Evolutionary conservation across 2,329 filamentous ascomycete species (phyloP).

Genomic region (Ophiocordyceps camponoti-leonardi): DNA sequence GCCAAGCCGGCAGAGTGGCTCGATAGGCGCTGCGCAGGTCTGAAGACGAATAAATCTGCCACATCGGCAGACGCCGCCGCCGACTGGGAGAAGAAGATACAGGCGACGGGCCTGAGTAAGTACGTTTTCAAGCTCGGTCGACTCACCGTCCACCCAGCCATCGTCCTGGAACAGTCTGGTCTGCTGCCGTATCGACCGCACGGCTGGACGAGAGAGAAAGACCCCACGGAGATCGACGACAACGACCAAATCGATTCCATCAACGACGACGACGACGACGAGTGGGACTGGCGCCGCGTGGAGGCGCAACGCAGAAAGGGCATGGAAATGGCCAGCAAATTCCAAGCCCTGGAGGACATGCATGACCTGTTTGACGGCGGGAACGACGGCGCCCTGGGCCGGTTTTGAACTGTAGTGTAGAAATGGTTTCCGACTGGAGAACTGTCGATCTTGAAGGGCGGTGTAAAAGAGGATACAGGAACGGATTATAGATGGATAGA

Average conservation of each 20-base stretch:
- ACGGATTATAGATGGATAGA: neutral
- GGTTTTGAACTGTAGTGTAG: slow-evolving; percentile 19
- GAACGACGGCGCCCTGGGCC: slow-evolving; percentile 30
- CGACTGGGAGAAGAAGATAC: slow-evolving; percentile 44
- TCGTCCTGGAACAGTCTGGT: slow-evolving; percentile 52
- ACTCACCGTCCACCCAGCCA: slow-evolving; percentile 68
- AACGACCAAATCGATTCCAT: slow-evolving; percentile 17
- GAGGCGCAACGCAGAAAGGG: slow-evolving; percentile 38
- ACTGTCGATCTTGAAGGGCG: neutral
- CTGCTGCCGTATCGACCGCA: slow-evolving; percentile 59
- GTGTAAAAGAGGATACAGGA: neutral
- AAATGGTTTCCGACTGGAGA: neutral
- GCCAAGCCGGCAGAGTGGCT: slow-evolving; percentile 38
- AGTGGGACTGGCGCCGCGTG: slow-evolving; percentile 41
- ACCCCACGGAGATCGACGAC: slow-evolving; percentile 21
- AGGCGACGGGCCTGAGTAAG: slow-evolving; percentile 58
- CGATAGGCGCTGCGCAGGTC: slow-evolving; percentile 24
- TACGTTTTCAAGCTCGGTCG: slow-evolving; percentile 72
- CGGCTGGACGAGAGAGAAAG: slow-evolving; percentile 36
- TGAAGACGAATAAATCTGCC: slow-evolving; percentile 19
- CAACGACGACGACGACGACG: slow-evolving; percentile 16
- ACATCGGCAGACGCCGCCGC: slow-evolving; percentile 17
- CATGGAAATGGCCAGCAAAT: slow-evolving; percentile 35
- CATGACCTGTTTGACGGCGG: slow-evolving; percentile 36
- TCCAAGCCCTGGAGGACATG: slow-evolving; percentile 37